Evolutionary conservation across 352 stramenopile genomes (phyloP).

Genomic region (Phytopythium chamaehyphon): DNA sequence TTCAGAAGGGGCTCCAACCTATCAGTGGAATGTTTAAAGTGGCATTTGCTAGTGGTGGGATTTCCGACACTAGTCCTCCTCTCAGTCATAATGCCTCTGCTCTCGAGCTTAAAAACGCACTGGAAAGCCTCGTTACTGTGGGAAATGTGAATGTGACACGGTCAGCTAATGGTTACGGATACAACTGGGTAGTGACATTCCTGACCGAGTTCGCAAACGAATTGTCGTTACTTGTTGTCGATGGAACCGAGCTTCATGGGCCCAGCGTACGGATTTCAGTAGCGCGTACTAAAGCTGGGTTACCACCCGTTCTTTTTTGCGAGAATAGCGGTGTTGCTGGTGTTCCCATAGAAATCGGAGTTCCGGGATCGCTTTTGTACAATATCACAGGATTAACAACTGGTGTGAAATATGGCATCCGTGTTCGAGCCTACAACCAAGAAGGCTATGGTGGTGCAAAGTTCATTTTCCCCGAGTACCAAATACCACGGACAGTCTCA

Average conservation of each 20-base stretch:
- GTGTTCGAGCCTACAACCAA: slow-evolving; percentile 54
- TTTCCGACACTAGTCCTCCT: slow-evolving; percentile 84
- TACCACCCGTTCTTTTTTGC: slow-evolving; percentile 75
- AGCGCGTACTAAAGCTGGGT: slow-evolving; percentile 58
- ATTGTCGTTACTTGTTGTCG: slow-evolving; percentile 80
- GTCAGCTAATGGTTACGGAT: slow-evolving; percentile 91
- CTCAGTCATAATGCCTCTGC: slow-evolving; percentile 89
- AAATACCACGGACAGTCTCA: slow-evolving; percentile 49
- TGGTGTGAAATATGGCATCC: slow-evolving; percentile 54
- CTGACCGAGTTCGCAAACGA: slow-evolving; percentile 77
- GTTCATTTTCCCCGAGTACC: slow-evolving; percentile 44
- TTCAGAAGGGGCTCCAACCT: slow-evolving; percentile 86
- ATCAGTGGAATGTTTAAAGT: slow-evolving; percentile 92
- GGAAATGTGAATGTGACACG: slow-evolving; percentile 85
- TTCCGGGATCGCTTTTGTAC: slow-evolving; percentile 23
- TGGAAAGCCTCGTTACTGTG: slow-evolving; percentile 89
- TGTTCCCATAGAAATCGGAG: slow-evolving; percentile 23
- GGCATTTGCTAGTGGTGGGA: slow-evolving; percentile 47
- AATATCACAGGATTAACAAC: slow-evolving; percentile 47
- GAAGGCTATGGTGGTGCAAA: slow-evolving; percentile 53
- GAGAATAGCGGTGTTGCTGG: slow-evolving; percentile 42
- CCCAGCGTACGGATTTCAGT: slow-evolving; percentile 83
- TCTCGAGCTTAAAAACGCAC: slow-evolving; percentile 64
- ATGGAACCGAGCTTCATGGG: slow-evolving; percentile 90
- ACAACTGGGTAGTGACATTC: slow-evolving; percentile 96